A percentile compares a stretch with the other conserved stretches of the same genome.
Evolutionary conservation across 2,329 filamentous ascomycete species (phyloP).

Genomic region (Fusarium mundagurra): DNA sequence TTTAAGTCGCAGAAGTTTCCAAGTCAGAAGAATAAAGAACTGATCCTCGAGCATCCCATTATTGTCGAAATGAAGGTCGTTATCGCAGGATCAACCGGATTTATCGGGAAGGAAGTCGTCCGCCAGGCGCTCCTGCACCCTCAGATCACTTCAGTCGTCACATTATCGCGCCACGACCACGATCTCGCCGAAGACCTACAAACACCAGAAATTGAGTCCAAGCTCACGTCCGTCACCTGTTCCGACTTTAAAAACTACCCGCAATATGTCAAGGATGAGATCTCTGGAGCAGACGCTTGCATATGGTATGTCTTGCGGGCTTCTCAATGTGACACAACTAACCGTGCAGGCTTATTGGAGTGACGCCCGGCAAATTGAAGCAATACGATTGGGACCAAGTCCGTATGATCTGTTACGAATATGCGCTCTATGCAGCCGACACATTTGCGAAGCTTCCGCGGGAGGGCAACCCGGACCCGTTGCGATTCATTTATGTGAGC

Average conservation of each 20-base stretch:
- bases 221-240: constrained; percentile 53
- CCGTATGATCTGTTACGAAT: constrained; percentile 53
- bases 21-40: neutral
- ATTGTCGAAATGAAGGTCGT: constrained; percentile 54
- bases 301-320: constrained; percentile 49
- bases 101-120: constrained; percentile 55
- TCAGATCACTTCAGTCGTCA: constrained; percentile 53
- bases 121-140: constrained; percentile 52
- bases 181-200: constrained; percentile 36
- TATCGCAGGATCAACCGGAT: constrained; percentile 54
- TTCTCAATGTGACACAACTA: neutral
- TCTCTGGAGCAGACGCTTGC: constrained; percentile 54
- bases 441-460: constrained; percentile 46
- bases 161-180: constrained; percentile 52
- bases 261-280: constrained; percentile 50
- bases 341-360: constrained; percentile 47
- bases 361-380: constrained; percentile 51
- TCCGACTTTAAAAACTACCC: constrained; percentile 54
- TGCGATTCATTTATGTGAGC: constrained; percentile 62
- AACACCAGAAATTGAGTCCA: constrained; percentile 43
- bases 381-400: constrained; percentile 49
- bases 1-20: neutral
- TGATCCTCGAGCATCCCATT: neutral
- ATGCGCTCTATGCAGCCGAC: constrained; percentile 45
- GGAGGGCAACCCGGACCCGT: constrained; percentile 42